These are phyloP conservation scores for Marchantia paleacea DNA, from an alignment of 225 moss, liverwort and hornwort genomes.

Conservation along the genomic window DNA sequence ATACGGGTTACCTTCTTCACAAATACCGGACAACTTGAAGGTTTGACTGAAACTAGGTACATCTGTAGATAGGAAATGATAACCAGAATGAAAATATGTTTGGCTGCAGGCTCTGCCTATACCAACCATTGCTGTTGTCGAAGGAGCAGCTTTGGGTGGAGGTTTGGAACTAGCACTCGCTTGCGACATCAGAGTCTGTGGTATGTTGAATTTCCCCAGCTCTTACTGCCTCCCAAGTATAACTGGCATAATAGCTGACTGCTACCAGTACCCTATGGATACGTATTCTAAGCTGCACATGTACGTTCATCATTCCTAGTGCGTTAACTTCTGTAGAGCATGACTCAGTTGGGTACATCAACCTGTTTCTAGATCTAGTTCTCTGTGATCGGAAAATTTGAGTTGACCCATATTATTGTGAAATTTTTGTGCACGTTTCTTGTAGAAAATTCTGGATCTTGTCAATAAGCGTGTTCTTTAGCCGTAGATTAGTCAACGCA, in stretches of 20 bases:
- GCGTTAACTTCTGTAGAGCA: background rate
- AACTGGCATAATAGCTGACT: background rate
- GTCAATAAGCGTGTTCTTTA: background rate
- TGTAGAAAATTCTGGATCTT: background rate
- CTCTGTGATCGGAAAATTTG: background rate
- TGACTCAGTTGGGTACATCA: background rate
- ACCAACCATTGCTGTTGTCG: constrained; percentile 93
- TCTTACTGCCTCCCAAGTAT: background rate
- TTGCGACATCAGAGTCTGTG: constrained; percentile 93
- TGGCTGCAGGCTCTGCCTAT: constrained; percentile 70
- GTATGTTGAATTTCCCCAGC: constrained; percentile 31
- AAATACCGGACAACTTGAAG: background rate
- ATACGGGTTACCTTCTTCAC: background rate
- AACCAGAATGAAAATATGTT: background rate
- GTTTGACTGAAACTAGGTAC: background rate
- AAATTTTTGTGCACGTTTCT: background rate
- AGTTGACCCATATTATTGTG: background rate
- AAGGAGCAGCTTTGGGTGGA: constrained; percentile 93
- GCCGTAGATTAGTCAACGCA: background rate
- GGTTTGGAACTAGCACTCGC: constrained; percentile 91
- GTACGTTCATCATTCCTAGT: background rate
- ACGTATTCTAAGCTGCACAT: background rate
- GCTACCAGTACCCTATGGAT: too few species aligned
- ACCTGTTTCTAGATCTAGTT: background rate
- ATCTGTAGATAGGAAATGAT: background rate